Evolutionary conservation across 441 rosid species (phyloP).

Genomic region (Flueggea neowawraea): DNA sequence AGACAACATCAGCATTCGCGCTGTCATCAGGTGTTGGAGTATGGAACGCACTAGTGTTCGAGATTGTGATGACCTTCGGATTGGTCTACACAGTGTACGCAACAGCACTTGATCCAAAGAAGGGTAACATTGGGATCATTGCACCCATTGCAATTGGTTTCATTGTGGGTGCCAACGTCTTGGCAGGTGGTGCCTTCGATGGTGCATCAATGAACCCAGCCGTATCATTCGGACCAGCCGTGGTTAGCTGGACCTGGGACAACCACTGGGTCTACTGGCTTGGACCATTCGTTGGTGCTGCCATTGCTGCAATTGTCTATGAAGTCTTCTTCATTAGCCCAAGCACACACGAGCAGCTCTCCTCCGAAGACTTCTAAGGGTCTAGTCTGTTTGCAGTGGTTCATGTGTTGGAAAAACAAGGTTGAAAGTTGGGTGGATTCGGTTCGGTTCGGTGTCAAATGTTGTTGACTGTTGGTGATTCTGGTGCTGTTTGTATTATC

Average conservation of each 20-base stretch:
- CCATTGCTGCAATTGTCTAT: constrained; percentile 64
- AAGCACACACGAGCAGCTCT: constrained; percentile 48
- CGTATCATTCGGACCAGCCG: constrained; percentile 80
- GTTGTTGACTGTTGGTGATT: constrained; percentile 11
- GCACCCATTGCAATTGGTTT: constrained; percentile 92
- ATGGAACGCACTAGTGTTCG: constrained; percentile 73
- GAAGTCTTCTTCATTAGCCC: constrained; percentile 58
- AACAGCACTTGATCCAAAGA: constrained; percentile 77
- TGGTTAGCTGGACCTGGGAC: constrained; percentile 81
- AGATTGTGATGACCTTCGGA: constrained; percentile 89
- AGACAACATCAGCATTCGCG: constrained; percentile 62
- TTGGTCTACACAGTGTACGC: constrained; percentile 84
- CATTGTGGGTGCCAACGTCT: constrained; percentile 83
- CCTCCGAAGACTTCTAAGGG: constrained; percentile 49
- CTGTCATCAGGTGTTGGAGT: constrained; percentile 66
- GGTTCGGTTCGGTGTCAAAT: constrained; percentile 17
- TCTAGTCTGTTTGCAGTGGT: neutral
- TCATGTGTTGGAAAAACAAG: constrained; percentile 5
- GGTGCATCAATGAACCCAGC: constrained; percentile 96
- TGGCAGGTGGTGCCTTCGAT: constrained; percentile 81
- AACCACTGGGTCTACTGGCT: constrained; percentile 94
- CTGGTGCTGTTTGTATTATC: constrained; percentile 25
- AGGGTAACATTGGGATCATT: constrained; percentile 53
- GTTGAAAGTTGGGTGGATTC: constrained; percentile 13
- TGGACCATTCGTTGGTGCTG: constrained; percentile 77